phyloP scores from a whole-genome alignment of 2,329 filamentous ascomycete genomes.

The Cladosporium sp. region DNA sequence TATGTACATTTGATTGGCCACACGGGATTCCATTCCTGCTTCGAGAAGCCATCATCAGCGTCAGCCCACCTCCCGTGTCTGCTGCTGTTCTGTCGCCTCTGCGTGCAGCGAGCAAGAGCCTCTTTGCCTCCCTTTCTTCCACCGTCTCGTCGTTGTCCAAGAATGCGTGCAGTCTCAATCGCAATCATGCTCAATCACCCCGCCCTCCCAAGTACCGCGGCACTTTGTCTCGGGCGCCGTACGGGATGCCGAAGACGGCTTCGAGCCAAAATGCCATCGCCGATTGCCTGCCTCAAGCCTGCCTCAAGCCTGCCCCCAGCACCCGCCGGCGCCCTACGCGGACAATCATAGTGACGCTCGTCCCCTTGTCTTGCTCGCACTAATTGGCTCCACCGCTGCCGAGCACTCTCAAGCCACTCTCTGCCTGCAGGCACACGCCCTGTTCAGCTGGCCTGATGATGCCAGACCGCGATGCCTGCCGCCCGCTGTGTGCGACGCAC shows the following conservation, averaged over 20 bases:
- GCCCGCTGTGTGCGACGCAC: not conserved
- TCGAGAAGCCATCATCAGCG: conserved; percentile 1
- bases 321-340: conserved; percentile 9
- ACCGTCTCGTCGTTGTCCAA: not conserved
- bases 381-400: conserved; percentile 9
- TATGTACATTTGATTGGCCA: not conserved
- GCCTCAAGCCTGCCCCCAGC: not conserved
- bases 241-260: conserved; percentile 16
- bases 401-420: not conserved
- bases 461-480: not conserved
- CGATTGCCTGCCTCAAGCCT: not conserved
- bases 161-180: not conserved
- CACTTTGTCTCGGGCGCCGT: conserved; percentile 6
- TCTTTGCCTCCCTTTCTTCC: conserved; percentile 5
- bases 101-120: not conserved
- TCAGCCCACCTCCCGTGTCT: conserved; percentile 3
- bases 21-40: conserved; percentile 5
- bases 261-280: conserved; percentile 3
- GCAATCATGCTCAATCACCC: not conserved
- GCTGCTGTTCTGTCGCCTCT: not conserved
- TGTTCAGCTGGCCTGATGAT: conserved; percentile 8
- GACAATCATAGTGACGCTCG: conserved; percentile 12
- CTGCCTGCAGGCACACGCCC: not conserved
- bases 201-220: not conserved
- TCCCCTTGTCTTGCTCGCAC: not conserved